Conservation (phyloP, 202 grass and related monocot species). For the Zoysia matrella region DNA sequence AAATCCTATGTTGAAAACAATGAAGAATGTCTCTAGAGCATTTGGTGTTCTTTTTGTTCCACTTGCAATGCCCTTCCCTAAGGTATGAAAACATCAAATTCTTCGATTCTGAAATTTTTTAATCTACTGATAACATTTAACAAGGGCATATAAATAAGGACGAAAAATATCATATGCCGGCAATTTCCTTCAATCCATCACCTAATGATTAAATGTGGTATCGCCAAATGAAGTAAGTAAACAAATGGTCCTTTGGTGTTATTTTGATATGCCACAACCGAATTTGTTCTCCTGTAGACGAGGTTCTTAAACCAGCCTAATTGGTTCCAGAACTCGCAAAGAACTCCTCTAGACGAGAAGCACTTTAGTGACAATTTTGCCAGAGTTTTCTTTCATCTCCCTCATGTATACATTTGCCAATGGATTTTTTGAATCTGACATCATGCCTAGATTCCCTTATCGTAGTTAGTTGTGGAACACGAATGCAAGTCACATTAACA, state of each 20-base stretch:
- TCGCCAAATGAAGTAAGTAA: constrained; percentile 1
- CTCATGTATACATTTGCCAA: background rate
- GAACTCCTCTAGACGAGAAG: background rate
- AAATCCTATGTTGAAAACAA: constrained; percentile 68
- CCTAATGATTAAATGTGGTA: background rate
- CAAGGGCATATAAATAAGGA: constrained; percentile 8
- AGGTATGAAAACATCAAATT: constrained; percentile 58
- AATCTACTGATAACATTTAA: constrained; percentile 17
- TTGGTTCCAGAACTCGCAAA: background rate
- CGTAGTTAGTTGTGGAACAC: background rate
- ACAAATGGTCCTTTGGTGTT: background rate
- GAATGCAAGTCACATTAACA: background rate
- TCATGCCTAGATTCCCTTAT: background rate
- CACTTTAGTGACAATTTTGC: background rate
- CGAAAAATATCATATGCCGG: background rate
- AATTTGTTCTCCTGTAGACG: background rate
- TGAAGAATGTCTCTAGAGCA: constrained; percentile 78
- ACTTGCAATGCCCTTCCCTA: constrained; percentile 70
- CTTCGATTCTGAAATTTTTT: constrained; percentile 24
- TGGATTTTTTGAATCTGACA: background rate
- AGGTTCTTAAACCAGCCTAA: constrained; percentile 17
- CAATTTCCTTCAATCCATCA: background rate
- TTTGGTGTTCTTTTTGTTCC: constrained; percentile 71
- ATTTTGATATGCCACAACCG: background rate
- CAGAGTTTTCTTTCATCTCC: background rate